Percentiles rank a stretch among this genome's conserved stretches.
phyloP scores from a whole-genome alignment of 2,329 filamentous ascomycete genomes.

The Malbranchea zuffiana region DNA sequence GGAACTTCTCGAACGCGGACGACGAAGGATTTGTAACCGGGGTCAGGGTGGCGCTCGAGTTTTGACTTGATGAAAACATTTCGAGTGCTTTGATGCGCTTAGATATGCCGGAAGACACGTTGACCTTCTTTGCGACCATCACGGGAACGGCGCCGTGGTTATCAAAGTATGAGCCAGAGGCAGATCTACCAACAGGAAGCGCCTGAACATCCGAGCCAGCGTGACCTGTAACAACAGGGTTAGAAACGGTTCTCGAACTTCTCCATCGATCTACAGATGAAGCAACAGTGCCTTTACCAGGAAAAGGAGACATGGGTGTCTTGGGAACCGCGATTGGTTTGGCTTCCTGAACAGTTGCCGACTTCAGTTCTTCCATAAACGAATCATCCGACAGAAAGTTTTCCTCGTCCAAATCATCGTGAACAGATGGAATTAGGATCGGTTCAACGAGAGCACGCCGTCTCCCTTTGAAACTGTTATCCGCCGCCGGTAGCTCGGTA shows the following conservation, averaged over 20 bases:
- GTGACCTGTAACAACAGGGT: conserved; percentile 25
- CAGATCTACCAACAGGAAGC: conserved; percentile 27
- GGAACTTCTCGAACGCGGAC: conserved; percentile 41
- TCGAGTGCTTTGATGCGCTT: conserved; percentile 89
- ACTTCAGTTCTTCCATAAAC: conserved; percentile 74
- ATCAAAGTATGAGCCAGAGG: conserved; percentile 29
- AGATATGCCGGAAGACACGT: conserved; percentile 81
- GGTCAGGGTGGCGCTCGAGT: conserved; percentile 23
- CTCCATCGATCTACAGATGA: conserved; percentile 24
- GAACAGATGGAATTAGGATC: conserved; percentile 36
- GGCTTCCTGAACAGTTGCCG: conserved; percentile 72
- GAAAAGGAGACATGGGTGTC: conserved; percentile 63
- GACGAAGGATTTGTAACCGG: conserved; percentile 21
- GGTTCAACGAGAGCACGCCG: conserved; percentile 38
- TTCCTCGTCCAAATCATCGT: conserved; percentile 34
- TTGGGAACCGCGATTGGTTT: conserved; percentile 67
- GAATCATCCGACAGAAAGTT: conserved; percentile 52
- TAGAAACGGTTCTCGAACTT: conserved; percentile 32
- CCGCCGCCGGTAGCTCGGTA: conserved; percentile 12
- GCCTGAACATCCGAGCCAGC: conserved; percentile 23
- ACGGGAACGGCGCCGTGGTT: conserved; percentile 29
- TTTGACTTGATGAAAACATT: conserved; percentile 54
- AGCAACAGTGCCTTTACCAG: conserved; percentile 27
- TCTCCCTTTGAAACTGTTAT: conserved; percentile 23
- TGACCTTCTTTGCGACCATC: conserved; percentile 59